Base-by-base conservation (phyloP, 257 asterid genomes). In the Datura wrightii region DNA sequence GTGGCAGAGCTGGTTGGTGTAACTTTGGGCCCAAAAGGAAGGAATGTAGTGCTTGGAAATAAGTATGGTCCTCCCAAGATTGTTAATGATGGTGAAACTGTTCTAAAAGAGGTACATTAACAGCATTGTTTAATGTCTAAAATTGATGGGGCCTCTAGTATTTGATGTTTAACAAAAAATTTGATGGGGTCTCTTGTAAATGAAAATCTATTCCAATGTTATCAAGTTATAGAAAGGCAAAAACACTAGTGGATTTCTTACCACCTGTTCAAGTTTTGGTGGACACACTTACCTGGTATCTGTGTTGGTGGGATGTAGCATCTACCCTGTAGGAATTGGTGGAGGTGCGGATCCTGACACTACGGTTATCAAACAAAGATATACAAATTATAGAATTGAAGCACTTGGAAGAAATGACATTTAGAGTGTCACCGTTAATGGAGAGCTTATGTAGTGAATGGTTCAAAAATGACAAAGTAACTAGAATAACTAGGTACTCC, bases 51-150 rank as follows among this genome's bases (percentile, higher is more conserved):
- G 84, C 85, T 95, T 93, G 95, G 92, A 89, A 93, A 92, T 92
- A 93, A 95, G 84, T 93, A 93, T 90, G 97, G 98, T 85, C 95
- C 98, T 91, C 98, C 98, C 74, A 95, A 92, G 90, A 95, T 95
- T 89, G 95, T 95, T 83, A 95, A 92, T 82, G 97, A 95, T 87
- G 98, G 98, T 6, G 98, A 95, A 91, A 95, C 97, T 69, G 93
- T 95, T 63, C 97, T 95, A 82, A 93, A 95, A 89, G 89, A 94
- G 98, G 98, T 94, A 85, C 42, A 63, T 54, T 67, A 44, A 14
- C n/a, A 50, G 58, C 80, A 72, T 72, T 44, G 24, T 36, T 66
- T 36, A 2, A 55, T 63, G 42, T 31, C 24, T 24, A 31, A 10
- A 31, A 3, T 63, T 31, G 15, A 63, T 24, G 69, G 69, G 69